Evolutionary conservation across 2,329 filamentous ascomycete species (phyloP), one percentile per base, ranked within the genome.

Genomic region (Paecilomyces dactylethromorphus): DNA sequence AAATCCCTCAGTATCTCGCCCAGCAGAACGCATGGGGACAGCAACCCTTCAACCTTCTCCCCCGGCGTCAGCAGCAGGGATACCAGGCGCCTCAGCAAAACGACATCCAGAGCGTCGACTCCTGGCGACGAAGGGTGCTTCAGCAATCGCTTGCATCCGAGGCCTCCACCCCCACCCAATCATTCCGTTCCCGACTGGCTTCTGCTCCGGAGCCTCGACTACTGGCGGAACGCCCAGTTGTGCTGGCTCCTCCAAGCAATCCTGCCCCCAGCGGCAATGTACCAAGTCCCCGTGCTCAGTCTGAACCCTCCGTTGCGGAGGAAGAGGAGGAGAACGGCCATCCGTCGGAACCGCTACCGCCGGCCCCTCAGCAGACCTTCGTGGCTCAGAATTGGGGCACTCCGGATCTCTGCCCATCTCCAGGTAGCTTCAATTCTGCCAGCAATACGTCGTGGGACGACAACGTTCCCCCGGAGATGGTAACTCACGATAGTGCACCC

Each of bases 161-260:
- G 22, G 60, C 3, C 54, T 58, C 8, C 53, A 59, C 26, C 26
- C 62, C 2, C 57, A 59, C 54, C 63, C 66, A 55, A 68, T 26
- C 65, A 11, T 74, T 72, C 64, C 62, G 71, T 57, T 69, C 73
- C 51, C 71, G 71, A 3, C 59, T 74, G 24, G 65, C 18, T 74
- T 72, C 64, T 60, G 71, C 58, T 5, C 71, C 71, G 0, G 70
- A 73, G 33, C 61, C 73, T 22, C 66, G 69, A 12, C 26, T 29
- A 29, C 53, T n/a, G 53, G 22, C 35, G 3, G 6, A 26, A n/a
- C n/a, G 21, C n/a, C 32, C 10, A 18, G 32, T 35, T 18, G 21
- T n/a, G 10, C n/a, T n/a, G n/a, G n/a, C n/a, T n/a, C n/a, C n/a
- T n/a, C n/a, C n/a, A n/a, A n/a, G n/a, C n/a, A n/a, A n/a, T n/a